A percentile compares a stretch with the other conserved stretches of the same genome.
phyloP scores from a whole-genome alignment of 202 grass and related monocot genomes.

The Miscanthus sacchariflorus region DNA sequence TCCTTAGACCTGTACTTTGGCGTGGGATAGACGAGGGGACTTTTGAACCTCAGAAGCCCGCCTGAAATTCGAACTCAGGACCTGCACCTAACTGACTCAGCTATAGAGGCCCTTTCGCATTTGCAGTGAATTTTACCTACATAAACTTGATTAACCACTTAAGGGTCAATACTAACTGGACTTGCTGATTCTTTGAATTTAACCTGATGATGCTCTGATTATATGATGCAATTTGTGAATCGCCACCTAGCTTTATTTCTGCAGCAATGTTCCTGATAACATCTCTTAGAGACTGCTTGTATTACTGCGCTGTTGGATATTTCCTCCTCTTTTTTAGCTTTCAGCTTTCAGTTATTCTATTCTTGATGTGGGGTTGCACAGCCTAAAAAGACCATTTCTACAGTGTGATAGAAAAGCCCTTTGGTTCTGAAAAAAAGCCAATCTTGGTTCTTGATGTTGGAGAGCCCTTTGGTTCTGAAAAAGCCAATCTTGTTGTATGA shows the following conservation, averaged over 20 bases:
- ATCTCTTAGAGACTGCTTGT: background rate
- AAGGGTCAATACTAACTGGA: background rate
- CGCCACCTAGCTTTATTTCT: background rate
- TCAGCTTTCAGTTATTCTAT: background rate
- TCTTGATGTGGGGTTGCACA: background rate
- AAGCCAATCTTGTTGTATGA: background rate
- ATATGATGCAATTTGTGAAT: background rate
- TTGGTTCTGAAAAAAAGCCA: background rate
- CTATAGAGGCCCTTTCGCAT: background rate
- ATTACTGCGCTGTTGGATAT: background rate
- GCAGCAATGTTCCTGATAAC: background rate
- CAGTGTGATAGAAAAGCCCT: too few species aligned
- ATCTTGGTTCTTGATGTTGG: background rate
- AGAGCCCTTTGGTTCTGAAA: background rate
- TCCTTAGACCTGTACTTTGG: too few species aligned
- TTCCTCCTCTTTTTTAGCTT: background rate
- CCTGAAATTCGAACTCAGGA: too few species aligned
- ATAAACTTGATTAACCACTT: background rate
- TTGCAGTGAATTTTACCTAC: background rate
- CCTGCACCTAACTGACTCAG: too few species aligned
- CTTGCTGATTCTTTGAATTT: background rate
- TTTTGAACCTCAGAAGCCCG: too few species aligned
- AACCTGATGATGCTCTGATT: background rate
- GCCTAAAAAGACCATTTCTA: background rate
- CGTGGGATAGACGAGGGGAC: too few species aligned